phyloP scores from a whole-genome alignment of 805 yeast genomes.

The Candida krabiensis region DNA sequence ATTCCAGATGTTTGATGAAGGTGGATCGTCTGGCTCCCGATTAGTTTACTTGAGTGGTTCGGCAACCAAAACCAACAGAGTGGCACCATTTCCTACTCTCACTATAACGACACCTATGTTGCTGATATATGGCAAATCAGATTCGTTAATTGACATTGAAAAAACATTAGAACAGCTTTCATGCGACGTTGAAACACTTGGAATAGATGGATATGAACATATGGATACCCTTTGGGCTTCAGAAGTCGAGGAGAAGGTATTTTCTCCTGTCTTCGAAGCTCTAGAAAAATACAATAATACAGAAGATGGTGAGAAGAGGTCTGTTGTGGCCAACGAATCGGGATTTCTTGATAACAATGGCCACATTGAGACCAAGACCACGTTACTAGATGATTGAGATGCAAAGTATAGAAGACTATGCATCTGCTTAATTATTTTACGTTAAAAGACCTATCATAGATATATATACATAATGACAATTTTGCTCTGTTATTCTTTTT shows the following conservation, averaged over 20 bases:
- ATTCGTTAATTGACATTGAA: constrained; percentile 83
- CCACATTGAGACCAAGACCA: no score
- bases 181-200: constrained; percentile 33
- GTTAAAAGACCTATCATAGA: no score
- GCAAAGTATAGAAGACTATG: no score
- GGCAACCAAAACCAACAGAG: constrained; percentile 41
- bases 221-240: constrained; percentile 88
- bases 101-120: constrained; percentile 74
- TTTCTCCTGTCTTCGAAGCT: constrained; percentile 20
- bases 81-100: constrained; percentile 60
- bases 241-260: constrained; percentile 51
- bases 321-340: no score
- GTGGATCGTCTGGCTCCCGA: constrained; percentile 33
- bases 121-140: constrained; percentile 75
- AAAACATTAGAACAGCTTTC: constrained; percentile 74
- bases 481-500: no score
- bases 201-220: constrained; percentile 77
- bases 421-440: no score
- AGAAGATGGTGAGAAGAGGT: no score
- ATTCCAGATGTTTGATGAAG: constrained; percentile 56
- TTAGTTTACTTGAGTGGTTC: constrained; percentile 29
- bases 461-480: no score
- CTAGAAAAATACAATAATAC: constrained; percentile 4
- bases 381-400: no score
- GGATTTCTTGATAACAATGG: no score